phyloP scores from a whole-genome alignment of 2,329 filamentous ascomycete genomes.

The Xylariales sp. region DNA sequence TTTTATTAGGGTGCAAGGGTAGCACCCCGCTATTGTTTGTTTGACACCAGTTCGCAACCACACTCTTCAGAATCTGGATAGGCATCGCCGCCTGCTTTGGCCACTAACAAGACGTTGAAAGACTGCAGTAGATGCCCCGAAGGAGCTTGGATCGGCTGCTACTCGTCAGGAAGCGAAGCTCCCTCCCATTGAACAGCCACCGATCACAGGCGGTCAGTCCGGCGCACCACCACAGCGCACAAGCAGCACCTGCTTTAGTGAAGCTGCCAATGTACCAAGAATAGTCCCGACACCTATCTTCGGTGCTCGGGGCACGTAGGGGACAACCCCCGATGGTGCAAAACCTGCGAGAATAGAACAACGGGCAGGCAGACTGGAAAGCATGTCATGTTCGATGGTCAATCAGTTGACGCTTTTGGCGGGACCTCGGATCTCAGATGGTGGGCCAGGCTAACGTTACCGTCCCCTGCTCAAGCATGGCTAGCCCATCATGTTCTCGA shows the following conservation, averaged over 20 bases:
- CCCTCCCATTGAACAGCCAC: background rate
- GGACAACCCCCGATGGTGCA: background rate
- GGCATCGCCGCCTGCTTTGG: background rate
- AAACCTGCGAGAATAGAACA: background rate
- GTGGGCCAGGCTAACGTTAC: constrained; percentile 5
- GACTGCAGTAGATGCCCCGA: background rate
- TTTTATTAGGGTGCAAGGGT: background rate
- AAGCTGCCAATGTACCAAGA: too few species aligned
- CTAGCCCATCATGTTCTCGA: background rate
- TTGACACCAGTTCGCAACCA: background rate
- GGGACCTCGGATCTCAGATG: constrained; percentile 1
- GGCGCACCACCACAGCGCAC: background rate
- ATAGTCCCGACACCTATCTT: too few species aligned
- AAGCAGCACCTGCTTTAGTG: too few species aligned
- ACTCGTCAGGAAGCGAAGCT: background rate
- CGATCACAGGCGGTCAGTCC: background rate
- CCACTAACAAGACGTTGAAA: constrained; percentile 1
- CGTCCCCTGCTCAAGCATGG: background rate
- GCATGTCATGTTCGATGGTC: background rate
- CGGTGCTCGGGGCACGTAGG: too few species aligned
- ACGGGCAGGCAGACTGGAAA: background rate
- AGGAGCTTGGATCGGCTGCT: constrained; percentile 2
- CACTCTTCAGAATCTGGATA: background rate
- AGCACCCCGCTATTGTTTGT: background rate
- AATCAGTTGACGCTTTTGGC: background rate